These are phyloP conservation scores for Lepidium aucheri DNA, from an alignment of 345 rosid species.

Conservation along the genomic window DNA sequence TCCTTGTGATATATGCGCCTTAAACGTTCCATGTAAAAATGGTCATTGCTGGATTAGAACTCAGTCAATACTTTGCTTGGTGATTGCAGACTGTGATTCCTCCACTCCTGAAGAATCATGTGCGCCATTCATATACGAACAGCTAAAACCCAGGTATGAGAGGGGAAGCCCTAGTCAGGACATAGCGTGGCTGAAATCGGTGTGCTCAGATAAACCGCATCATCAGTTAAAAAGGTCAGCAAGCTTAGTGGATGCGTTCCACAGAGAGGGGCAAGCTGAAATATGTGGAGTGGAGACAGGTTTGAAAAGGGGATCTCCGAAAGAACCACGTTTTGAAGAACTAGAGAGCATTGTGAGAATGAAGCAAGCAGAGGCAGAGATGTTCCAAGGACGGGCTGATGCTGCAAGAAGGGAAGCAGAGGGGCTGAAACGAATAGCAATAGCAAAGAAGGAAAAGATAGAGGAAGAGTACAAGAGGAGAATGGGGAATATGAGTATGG, in stretches of 20 bases:
- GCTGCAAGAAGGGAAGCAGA: slow-evolving; percentile 90
- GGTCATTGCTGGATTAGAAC: background rate
- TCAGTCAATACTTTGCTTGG: background rate
- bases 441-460: slow-evolving; percentile 63
- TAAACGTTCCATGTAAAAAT: background rate
- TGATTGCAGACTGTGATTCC: slow-evolving; percentile 61
- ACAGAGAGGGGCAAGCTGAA: slow-evolving; percentile 37
- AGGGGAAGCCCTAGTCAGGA: slow-evolving; percentile 52
- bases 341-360: slow-evolving; percentile 79
- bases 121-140: slow-evolving; percentile 42
- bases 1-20: background rate
- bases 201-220: slow-evolving; percentile 42
- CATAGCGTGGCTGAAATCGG: slow-evolving; percentile 45
- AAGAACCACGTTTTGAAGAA: slow-evolving; percentile 74
- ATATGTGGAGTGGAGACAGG: slow-evolving; percentile 37
- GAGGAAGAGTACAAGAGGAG: slow-evolving; percentile 63
- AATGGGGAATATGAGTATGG: slow-evolving; percentile 50
- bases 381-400: slow-evolving; percentile 87
- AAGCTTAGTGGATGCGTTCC: slow-evolving; percentile 42
- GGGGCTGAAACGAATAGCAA: slow-evolving; percentile 69
- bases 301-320: slow-evolving; percentile 33
- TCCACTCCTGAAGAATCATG: slow-evolving; percentile 32
- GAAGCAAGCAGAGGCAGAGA: slow-evolving; percentile 80
- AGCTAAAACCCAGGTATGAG: slow-evolving; percentile 41
- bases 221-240: slow-evolving; percentile 47